phyloP scores from a whole-genome alignment of 2,329 filamentous ascomycete species.

The Coniella lustricola region DNA sequence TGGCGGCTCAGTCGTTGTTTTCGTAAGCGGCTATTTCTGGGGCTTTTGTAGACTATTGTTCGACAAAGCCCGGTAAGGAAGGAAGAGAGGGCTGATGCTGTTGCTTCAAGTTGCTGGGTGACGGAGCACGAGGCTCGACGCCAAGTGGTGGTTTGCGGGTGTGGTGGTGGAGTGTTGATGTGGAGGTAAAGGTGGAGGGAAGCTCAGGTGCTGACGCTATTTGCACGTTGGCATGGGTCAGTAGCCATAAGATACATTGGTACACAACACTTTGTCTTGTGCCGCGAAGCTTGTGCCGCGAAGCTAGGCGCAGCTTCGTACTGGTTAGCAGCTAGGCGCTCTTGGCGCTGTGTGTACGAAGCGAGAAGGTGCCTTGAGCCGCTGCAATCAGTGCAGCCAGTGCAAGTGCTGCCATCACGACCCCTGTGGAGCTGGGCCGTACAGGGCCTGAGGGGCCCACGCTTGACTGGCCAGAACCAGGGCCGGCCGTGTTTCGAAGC shows the following conservation, averaged over 20 bases:
- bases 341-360: too few relatives aligned
- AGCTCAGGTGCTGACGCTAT: not conserved
- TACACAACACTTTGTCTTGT: too few relatives aligned
- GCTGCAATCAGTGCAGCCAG: not conserved
- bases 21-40: not conserved
- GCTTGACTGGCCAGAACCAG: not conserved
- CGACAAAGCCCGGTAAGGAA: not conserved
- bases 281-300: too few relatives aligned
- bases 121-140: not conserved
- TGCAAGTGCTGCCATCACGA: not conserved
- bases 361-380: too few relatives aligned
- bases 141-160: not conserved
- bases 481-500: not conserved
- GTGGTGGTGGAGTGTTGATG: not conserved
- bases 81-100: not conserved
- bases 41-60: not conserved
- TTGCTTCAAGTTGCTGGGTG: constrained; percentile 1
- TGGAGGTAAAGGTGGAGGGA: not conserved
- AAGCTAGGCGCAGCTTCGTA: too few relatives aligned
- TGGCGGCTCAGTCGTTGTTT: too few relatives aligned
- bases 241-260: too few relatives aligned
- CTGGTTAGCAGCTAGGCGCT: too few relatives aligned
- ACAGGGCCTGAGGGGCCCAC: not conserved
- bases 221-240: too few relatives aligned
- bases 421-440: not conserved